Evolutionary conservation across 257 asterid species (phyloP), one percentile per base, ranked within the genome.

Genomic region (Cynanchum wilfordii): DNA sequence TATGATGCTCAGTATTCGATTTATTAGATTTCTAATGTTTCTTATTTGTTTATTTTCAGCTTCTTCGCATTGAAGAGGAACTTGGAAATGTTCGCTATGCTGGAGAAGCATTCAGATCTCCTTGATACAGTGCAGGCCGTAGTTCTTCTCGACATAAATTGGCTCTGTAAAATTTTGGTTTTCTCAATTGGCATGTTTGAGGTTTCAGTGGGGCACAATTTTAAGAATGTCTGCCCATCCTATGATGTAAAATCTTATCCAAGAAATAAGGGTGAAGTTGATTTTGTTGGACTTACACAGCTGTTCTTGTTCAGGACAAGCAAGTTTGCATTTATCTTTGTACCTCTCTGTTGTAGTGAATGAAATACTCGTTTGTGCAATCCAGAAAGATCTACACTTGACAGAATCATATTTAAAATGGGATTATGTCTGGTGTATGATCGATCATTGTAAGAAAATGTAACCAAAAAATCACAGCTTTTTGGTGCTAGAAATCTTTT

Each of bases 31-130:
- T 17, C 22, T 49, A 15, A 44, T 12, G 7, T 44, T 38, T 67
- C 5, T 49, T 10, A 15, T 64, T 64, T 17, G 38, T 22, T 44
- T 56, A 12, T 57, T 62, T 81, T 80, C 85, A 94, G 98, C 97
- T 94, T 80, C 89, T 91, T 15, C 99, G 97, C 73, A 91, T 94
- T 59, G 99, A 94, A 78, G 97, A 91, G 85, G 99, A 94, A 77
- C 95, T 94, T 33, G 97, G 98, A 59, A 79, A 80, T 70, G 99
- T 94, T 76, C 88, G 97, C 60, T 91, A 91, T 83, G 99, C 99
- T 76, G 99, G 99, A 69, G 95, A 85, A 85, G 90, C 90, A 80
- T 94, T 91, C 89, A 91, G 96, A 82, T 82, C 87, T 40, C 96
- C 96, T 10, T 90, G 82, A 82, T 74, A 70, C 77, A 70, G 70